phyloP scores from a whole-genome alignment of 2,329 filamentous ascomycete genomes.

The Aulographum hederae region DNA sequence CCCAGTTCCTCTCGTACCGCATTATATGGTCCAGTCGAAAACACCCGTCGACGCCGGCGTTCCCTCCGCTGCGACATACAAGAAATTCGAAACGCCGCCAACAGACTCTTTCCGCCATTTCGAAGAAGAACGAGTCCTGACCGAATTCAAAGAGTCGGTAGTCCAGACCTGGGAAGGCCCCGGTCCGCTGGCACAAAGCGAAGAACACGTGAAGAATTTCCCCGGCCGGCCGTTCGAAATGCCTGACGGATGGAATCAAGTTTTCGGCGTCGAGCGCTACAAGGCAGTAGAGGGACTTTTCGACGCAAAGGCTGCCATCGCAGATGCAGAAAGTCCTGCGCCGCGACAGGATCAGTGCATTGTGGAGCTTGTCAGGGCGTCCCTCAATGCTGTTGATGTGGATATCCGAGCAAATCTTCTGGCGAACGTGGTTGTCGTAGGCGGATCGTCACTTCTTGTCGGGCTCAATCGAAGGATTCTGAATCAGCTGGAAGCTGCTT shows the following conservation, averaged over 20 bases:
- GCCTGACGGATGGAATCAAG: constrained; percentile 89
- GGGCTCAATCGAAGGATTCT: constrained; percentile 85
- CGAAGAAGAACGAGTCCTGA: constrained; percentile 82
- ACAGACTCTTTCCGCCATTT: constrained; percentile 58
- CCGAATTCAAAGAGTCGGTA: constrained; percentile 94
- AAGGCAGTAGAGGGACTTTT: constrained; percentile 77
- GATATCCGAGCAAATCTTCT: constrained; percentile 73
- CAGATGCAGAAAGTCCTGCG: constrained; percentile 27
- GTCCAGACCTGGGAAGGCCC: constrained; percentile 85
- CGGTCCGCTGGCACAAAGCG: constrained; percentile 48
- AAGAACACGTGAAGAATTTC: constrained; percentile 53
- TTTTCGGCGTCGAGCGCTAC: constrained; percentile 81
- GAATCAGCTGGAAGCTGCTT: constrained; percentile 63
- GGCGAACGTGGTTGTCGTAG: constrained; percentile 81
- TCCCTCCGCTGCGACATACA: constrained; percentile 57
- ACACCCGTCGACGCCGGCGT: constrained; percentile 72
- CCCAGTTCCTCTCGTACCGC: constrained; percentile 61
- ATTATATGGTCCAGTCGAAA: constrained; percentile 79
- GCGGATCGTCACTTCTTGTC: constrained; percentile 70
- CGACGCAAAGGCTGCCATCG: constrained; percentile 69
- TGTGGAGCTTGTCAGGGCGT: constrained; percentile 60
- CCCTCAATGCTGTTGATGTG: constrained; percentile 66
- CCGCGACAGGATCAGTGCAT: constrained; percentile 62
- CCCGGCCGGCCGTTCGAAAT: constrained; percentile 88
- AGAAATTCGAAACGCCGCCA: constrained; percentile 44